Evolutionary conservation across 768 basidiomycete species (phyloP).

Genomic region (Termitomyces sp.): DNA sequence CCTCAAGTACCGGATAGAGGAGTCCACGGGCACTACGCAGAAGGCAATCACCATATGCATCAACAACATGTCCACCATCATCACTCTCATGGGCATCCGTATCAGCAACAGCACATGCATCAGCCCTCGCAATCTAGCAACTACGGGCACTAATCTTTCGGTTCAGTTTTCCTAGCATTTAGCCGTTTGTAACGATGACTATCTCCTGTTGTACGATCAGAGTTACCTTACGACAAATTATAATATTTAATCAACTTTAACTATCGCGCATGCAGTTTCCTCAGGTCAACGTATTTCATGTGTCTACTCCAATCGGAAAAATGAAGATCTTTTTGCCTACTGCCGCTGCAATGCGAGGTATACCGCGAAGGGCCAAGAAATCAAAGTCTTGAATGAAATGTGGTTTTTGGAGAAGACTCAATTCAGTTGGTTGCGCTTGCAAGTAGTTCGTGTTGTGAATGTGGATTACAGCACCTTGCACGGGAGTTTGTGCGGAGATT

Average conservation of each 20-base stretch:
- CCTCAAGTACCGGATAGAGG: conserved; percentile 21
- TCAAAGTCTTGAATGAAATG: conserved; percentile 74
- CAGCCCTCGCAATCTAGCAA: conserved; percentile 23
- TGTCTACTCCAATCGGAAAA: conserved; percentile 65
- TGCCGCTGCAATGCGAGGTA: conserved; percentile 67
- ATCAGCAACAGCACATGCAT: conserved; percentile 30
- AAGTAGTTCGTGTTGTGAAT: conserved; percentile 67
- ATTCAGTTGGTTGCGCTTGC: conserved; percentile 60
- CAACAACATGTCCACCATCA: conserved; percentile 21
- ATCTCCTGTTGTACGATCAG: conserved; percentile 3
- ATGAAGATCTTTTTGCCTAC: conserved; percentile 58
- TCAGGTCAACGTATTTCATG: conserved; percentile 21
- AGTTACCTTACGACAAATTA: conserved; percentile 5
- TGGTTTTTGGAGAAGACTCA: conserved; percentile 59
- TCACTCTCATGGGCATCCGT: conserved; percentile 28
- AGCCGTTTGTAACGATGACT: conserved; percentile 1
- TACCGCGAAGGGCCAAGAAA: conserved; percentile 60
- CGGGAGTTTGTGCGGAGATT: conserved; percentile 59
- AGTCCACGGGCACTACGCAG: conserved; percentile 26
- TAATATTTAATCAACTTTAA: not conserved
- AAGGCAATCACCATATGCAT: conserved; percentile 21
- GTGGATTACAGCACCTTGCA: conserved; percentile 65
- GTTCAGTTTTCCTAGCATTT: conserved; percentile 14
- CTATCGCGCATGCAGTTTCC: too few relatives aligned
- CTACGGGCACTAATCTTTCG: conserved; percentile 29